Conservation (phyloP, 2,329 filamentous ascomycete genomes). For the Exophiala sp. region DNA sequence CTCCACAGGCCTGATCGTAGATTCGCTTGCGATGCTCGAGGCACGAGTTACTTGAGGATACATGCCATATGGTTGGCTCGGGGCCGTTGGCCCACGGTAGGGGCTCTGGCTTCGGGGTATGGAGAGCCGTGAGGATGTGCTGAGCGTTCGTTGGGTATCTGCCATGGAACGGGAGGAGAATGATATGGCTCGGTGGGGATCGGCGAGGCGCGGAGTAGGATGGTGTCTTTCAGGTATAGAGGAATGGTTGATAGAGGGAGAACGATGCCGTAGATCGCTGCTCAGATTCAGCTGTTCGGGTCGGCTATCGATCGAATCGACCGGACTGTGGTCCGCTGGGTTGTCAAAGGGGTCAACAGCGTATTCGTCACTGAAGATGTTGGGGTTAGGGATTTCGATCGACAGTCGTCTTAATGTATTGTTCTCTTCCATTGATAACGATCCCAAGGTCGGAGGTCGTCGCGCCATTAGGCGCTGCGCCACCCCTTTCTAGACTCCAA, state of each 20-base stretch:
- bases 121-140: conserved; percentile 44
- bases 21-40: conserved; percentile 67
- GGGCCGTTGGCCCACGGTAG: conserved; percentile 66
- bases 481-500: conserved; percentile 18
- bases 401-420: conserved; percentile 18
- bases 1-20: conserved; percentile 60
- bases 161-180: conserved; percentile 30
- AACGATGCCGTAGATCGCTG: conserved; percentile 12
- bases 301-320: conserved; percentile 15
- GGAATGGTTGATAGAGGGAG: conserved; percentile 7
- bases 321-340: conserved; percentile 9
- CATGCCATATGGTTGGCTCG: conserved; percentile 81
- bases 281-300: conserved; percentile 25
- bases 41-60: conserved; percentile 67
- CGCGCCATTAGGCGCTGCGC: conserved; percentile 26
- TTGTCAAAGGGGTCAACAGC: conserved; percentile 36
- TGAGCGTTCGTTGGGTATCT: conserved; percentile 39
- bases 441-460: conserved; percentile 18
- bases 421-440: conserved; percentile 11
- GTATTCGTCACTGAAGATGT: conserved; percentile 50
- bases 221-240: conserved; percentile 11
- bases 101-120: conserved; percentile 56
- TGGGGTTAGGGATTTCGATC: conserved; percentile 34
- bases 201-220: conserved; percentile 7
- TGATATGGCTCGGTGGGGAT: conserved; percentile 24